A percentile compares a stretch with the other conserved stretches of the same genome.
phyloP scores from a whole-genome alignment of 2,329 filamentous ascomycete genomes.

The Fusarium caatingaense region DNA sequence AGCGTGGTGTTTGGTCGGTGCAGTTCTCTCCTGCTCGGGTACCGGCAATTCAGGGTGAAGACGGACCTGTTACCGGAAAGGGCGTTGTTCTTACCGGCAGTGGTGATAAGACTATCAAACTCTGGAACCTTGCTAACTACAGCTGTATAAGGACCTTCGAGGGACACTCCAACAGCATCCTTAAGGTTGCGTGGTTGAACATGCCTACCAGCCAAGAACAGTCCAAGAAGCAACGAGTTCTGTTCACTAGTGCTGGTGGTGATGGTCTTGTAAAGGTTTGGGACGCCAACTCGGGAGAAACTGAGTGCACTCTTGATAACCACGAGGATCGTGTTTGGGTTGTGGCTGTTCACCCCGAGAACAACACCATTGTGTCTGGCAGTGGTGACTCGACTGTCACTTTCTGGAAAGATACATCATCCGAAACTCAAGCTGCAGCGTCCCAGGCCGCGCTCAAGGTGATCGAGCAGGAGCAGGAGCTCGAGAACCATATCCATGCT shows the following conservation, averaged over 20 bases:
- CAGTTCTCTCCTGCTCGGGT: constrained; percentile 85
- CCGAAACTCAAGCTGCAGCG: constrained; percentile 79
- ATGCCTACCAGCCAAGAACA: constrained; percentile 62
- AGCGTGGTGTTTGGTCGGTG: constrained; percentile 95
- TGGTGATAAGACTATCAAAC: constrained; percentile 94
- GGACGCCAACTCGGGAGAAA: constrained; percentile 87
- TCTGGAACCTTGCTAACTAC: constrained; percentile 95
- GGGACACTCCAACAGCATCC: constrained; percentile 93
- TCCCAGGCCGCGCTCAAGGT: constrained; percentile 80
- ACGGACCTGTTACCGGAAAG: constrained; percentile 78
- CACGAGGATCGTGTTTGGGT: constrained; percentile 97
- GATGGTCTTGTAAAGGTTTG: constrained; percentile 97
- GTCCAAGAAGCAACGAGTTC: constrained; percentile 69
- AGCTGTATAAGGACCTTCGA: constrained; percentile 94
- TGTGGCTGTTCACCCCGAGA: constrained; percentile 75
- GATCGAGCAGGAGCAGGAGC: constrained; percentile 92
- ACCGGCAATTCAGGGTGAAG: constrained; percentile 77
- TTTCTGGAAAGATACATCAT: constrained; percentile 95
- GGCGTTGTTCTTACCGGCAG: constrained; percentile 90
- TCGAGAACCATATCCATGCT: constrained; percentile 90
- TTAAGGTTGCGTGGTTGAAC: constrained; percentile 91
- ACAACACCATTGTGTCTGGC: constrained; percentile 84
- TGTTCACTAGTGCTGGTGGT: constrained; percentile 87
- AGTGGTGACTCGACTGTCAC: constrained; percentile 93
- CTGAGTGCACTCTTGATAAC: constrained; percentile 92